phyloP scores from a whole-genome alignment of 148 eudicot species.

The Chenopodium formosanum region DNA sequence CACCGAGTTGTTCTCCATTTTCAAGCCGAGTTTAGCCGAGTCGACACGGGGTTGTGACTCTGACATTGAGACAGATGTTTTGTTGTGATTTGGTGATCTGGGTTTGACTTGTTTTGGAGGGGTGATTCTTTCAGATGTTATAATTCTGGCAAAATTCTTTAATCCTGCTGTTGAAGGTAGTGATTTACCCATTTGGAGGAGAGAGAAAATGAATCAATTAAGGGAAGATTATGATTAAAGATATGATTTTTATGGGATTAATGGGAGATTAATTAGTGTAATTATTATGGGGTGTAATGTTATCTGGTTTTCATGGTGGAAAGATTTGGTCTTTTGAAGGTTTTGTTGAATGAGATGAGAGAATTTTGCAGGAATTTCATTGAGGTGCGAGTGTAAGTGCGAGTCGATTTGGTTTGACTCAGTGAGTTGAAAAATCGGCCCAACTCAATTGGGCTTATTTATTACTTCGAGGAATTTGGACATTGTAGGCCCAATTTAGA shows the following conservation, averaged over 20 bases:
- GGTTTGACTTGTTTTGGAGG: conserved; percentile 35
- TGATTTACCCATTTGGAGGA: conserved; percentile 39
- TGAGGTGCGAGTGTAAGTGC: neutral
- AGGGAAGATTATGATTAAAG: neutral
- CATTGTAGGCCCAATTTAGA: neutral
- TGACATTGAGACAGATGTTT: conserved; percentile 1
- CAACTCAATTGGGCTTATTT: neutral
- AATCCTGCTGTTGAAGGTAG: conserved; percentile 35
- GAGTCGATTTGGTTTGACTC: neutral
- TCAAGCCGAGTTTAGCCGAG: conserved; percentile 29
- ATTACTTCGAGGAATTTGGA: neutral
- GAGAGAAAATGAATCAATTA: too few relatives aligned
- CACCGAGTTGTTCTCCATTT: conserved; percentile 26
- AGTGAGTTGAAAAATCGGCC: neutral
- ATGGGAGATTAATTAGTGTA: neutral
- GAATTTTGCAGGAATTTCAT: neutral
- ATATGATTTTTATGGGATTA: neutral
- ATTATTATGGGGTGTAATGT: neutral
- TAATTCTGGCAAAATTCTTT: conserved; percentile 35
- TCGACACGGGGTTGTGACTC: conserved; percentile 33
- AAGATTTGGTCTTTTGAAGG: conserved; percentile 3
- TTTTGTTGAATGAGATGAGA: neutral
- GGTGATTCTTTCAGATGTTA: conserved; percentile 30
- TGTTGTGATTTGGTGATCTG: conserved; percentile 7
- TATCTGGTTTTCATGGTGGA: conserved; percentile 30